A percentile compares a stretch with the other conserved stretches of the same genome.
Evolutionary conservation across 2,329 filamentous ascomycete genomes (phyloP).

Genomic region (Claviceps sorghi): DNA sequence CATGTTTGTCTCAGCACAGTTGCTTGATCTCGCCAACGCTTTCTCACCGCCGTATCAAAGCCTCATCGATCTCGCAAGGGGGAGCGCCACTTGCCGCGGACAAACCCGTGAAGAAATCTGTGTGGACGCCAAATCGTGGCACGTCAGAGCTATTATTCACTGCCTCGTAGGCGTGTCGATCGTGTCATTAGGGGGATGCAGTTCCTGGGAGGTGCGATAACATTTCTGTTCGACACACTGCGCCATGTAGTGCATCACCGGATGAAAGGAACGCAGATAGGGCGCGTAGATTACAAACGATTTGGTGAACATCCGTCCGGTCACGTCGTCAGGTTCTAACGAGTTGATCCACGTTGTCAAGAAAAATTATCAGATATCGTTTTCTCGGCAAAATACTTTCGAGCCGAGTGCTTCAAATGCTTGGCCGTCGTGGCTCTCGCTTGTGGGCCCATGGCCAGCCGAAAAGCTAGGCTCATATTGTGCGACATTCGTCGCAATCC

Average conservation of each 20-base stretch:
- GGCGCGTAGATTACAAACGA: neutral
- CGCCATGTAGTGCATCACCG: neutral
- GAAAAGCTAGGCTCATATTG: neutral
- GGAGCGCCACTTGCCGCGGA: neutral
- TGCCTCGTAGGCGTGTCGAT: neutral
- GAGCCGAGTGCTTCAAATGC: neutral
- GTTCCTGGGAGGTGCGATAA: neutral
- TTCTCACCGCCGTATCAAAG: neutral
- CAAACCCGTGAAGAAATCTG: neutral
- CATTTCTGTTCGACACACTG: neutral
- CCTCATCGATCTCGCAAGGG: neutral
- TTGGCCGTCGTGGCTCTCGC: neutral
- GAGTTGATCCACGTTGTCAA: neutral
- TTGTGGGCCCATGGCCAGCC: neutral
- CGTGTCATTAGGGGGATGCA: neutral
- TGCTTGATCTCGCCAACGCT: constrained; percentile 2
- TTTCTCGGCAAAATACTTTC: neutral
- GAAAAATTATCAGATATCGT: neutral
- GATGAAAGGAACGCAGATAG: neutral
- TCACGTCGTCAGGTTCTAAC: neutral
- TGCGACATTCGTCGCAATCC: neutral
- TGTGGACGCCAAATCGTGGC: neutral
- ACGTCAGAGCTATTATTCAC: neutral
- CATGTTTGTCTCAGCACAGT: constrained; percentile 2
- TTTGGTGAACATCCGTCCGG: neutral